phyloP scores from a whole-genome alignment of 2,329 filamentous ascomycete genomes.

The Penicillium freii region DNA sequence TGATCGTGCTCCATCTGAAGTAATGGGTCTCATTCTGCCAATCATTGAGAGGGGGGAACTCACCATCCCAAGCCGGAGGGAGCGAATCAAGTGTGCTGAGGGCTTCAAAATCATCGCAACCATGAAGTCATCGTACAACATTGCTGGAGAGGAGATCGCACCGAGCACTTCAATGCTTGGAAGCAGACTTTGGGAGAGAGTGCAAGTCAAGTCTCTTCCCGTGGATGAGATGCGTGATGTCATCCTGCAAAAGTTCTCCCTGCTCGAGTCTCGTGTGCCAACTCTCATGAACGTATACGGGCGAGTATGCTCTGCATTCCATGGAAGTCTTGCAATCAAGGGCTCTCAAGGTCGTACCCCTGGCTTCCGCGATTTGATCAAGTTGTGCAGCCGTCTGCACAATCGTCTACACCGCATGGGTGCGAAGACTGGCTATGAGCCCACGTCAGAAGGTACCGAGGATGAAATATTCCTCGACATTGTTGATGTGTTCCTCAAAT shows the following conservation, averaged over 20 bases:
- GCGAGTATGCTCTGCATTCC: constrained; percentile 41
- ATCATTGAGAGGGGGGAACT: constrained; percentile 91
- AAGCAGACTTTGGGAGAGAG: constrained; percentile 77
- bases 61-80: constrained; percentile 82
- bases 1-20: constrained; percentile 89
- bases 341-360: constrained; percentile 54
- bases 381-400: constrained; percentile 80
- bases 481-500: constrained; percentile 86
- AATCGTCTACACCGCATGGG: constrained; percentile 59
- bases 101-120: constrained; percentile 92
- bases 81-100: constrained; percentile 75
- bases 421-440: constrained; percentile 65
- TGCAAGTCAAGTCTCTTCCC: constrained; percentile 66
- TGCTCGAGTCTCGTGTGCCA: constrained; percentile 58
- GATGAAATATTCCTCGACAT: constrained; percentile 93
- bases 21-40: constrained; percentile 87
- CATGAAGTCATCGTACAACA: constrained; percentile 67
- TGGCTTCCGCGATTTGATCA: constrained; percentile 77
- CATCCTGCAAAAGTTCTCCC: constrained; percentile 67
- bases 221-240: constrained; percentile 72
- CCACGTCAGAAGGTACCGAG: constrained; percentile 67
- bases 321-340: constrained; percentile 39
- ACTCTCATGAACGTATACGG: constrained; percentile 59
- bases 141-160: constrained; percentile 67
- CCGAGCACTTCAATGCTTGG: constrained; percentile 72